Evolutionary conservation across 108 stramenopile genomes (phyloP), one percentile per base, ranked within the genome.

Genomic region (Cyclotella choctawhatcheeana): DNA sequence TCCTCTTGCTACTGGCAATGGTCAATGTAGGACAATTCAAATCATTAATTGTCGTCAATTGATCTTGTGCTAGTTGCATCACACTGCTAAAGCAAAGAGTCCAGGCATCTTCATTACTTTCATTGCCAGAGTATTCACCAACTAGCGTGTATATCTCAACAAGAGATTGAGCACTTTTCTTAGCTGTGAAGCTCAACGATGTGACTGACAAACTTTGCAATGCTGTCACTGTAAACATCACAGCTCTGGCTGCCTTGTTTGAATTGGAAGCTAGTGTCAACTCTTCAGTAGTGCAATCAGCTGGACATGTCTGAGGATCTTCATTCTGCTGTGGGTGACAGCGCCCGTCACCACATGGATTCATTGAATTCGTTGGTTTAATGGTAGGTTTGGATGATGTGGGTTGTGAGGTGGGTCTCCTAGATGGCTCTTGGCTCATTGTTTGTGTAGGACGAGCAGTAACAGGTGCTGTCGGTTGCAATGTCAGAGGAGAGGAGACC

Each of bases 91-190:
- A 56, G 29, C 55, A 56, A 14, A 30, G 55, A 13, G 14, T 12
- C 55, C 55, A 56, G 14, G 55, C 27, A 31, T 31, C 31, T 12
- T 27, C 29, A 18, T 56, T 56, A 12, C 31, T 27, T n/a, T 56
- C 55, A 14, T 30, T 10, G n/a, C 55, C 55, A 31, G 55, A n/a
- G n/a, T 56, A 56, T 16, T 56, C 55, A 30, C 55, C 55, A 56
- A 56, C 55, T 1, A 27, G 55, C 4, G 55, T 30, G 20, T 56
- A 56, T 16, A 56, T n/a, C 55, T 56, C 55, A 13, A 56, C 55
- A 27, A 56, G n/a, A 1, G 55, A 18, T 4, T 10, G 14, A 8
- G 29, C 29, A 30, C 5, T 56, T 14, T 31, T 56, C 29, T 12
- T 31, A 31, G 29, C 29, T 0, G 30, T 30, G 0, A 56, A 10